These are phyloP conservation scores for Venturia aucupariae DNA, from an alignment of 2,329 filamentous ascomycete species.

Conservation along the genomic window DNA sequence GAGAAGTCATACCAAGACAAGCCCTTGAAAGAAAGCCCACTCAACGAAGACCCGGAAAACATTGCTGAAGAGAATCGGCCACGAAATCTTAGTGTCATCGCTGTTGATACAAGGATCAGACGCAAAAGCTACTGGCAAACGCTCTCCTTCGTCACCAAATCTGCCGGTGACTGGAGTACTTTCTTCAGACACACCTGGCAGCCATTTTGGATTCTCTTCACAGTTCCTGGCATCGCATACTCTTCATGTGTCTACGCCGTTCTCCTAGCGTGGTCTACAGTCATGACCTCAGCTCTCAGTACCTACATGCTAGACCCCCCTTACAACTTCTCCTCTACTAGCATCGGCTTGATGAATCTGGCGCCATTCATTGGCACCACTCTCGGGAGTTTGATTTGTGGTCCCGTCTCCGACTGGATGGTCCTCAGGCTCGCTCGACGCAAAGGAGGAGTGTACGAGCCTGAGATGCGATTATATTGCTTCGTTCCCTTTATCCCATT, in stretches of 20 bases:
- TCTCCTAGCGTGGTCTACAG: conserved; percentile 32
- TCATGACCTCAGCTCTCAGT: conserved; percentile 25
- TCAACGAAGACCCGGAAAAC: conserved; percentile 11
- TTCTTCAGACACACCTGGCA: conserved; percentile 27
- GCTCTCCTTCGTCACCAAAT: conserved; percentile 22
- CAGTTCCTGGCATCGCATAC: conserved; percentile 11
- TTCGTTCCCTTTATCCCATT: conserved; percentile 20
- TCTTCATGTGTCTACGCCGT: conserved; percentile 18
- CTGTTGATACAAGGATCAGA: conserved; percentile 26
- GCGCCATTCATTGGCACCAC: conserved; percentile 33
- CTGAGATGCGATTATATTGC: conserved; percentile 34
- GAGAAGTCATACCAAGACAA: conserved; percentile 11
- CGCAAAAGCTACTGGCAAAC: conserved; percentile 34
- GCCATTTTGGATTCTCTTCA: conserved; percentile 16
- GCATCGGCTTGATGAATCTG: conserved; percentile 22
- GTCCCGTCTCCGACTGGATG: conserved; percentile 28
- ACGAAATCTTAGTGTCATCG: conserved; percentile 19
- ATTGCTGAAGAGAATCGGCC: conserved; percentile 15
- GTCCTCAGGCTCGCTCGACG: conserved; percentile 28
- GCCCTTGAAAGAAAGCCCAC: background rate
- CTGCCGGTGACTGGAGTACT: conserved; percentile 23
- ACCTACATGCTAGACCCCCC: conserved; percentile 19
- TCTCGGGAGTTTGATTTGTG: conserved; percentile 25
- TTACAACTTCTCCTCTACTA: conserved; percentile 10
- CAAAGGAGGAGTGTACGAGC: conserved; percentile 32